Evolutionary conservation across 2,329 filamentous ascomycete species (phyloP), one percentile per base, ranked within the genome.

Genomic region (Gliomastix tumulicola): DNA sequence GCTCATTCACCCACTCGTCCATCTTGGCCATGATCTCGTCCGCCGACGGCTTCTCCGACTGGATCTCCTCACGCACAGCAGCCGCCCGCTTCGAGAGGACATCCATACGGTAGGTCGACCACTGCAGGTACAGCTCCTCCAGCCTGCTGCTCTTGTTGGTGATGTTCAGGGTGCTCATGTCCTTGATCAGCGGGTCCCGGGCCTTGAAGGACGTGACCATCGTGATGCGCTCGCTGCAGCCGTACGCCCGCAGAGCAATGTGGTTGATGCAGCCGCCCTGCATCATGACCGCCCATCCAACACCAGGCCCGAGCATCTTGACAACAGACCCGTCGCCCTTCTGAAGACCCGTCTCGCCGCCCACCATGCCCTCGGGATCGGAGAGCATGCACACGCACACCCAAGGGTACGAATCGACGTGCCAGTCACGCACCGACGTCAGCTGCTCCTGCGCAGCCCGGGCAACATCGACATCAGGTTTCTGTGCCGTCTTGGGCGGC

Each of bases 251-350:
- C 9, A 62, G 44, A 4, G 66, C 66, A 36, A 63, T 59, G 41
- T 69, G 66, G 19, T 56, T 55, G 39, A 69, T 66, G 37, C 66
- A 67, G 32, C 63, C 53, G 10, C 66, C 66, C 44, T 69, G 66
- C 13, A 69, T 51, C 11, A 69, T 48, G 17, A 67, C 58, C 9
- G 59, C 65, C 31, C 54, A 63, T n/a, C n/a, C n/a, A n/a, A n/a
- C n/a, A n/a, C n/a, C 10, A 34, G 32, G 32, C 21, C 32, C 19
- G 12, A 8, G 32, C 8, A 22, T 17, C 33, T 35, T 35, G 21
- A 35, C 18, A 5, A 35, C 21, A 9, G n/a, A 6, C 8, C 33
- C 33, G n/a, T 23, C 20, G 7, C 11, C 21, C 21, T 15, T 35
- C 16, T 19, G 12, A 9, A 35, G 16, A 12, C 35, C 44, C 5